phyloP scores from a whole-genome alignment of 306 rosid species.

The Inga leiocalycina region DNA sequence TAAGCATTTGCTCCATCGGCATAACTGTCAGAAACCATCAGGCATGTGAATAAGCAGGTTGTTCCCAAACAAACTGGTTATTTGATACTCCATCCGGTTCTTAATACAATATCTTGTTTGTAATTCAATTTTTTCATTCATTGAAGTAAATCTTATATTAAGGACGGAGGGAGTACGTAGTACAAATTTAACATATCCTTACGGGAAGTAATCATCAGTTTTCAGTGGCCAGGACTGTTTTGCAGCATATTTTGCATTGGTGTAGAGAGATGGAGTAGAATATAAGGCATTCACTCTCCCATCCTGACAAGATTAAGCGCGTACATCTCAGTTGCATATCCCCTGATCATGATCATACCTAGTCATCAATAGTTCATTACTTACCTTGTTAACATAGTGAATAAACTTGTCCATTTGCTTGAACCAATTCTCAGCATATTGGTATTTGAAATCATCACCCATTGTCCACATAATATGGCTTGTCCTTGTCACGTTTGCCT shows the following conservation, averaged over 20 bases:
- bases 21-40: slow-evolving; percentile 57
- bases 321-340: not conserved
- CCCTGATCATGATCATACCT: slow-evolving; percentile 5
- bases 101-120: too few relatives aligned
- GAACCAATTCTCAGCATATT: slow-evolving; percentile 93
- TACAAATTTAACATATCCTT: slow-evolving; percentile 35
- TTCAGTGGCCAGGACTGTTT: slow-evolving; percentile 85
- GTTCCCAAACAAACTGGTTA: slow-evolving; percentile 1
- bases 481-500: slow-evolving; percentile 87
- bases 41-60: slow-evolving; percentile 14
- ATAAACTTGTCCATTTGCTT: slow-evolving; percentile 90
- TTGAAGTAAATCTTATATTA: too few relatives aligned
- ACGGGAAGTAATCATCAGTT: slow-evolving; percentile 93
- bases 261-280: slow-evolving; percentile 90
- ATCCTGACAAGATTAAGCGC: slow-evolving; percentile 59
- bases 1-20: slow-evolving; percentile 69
- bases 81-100: too few relatives aligned
- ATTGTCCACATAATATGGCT: slow-evolving; percentile 96
- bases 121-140: too few relatives aligned
- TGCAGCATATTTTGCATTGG: slow-evolving; percentile 76
- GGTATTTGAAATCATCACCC: slow-evolving; percentile 95
- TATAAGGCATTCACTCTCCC: slow-evolving; percentile 88
- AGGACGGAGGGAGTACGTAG: not conserved
- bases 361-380: not conserved
- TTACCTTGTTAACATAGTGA: slow-evolving; percentile 84